Base-by-base conservation (phyloP, 2,329 filamentous ascomycete species). In the Fusarium sp. region DNA sequence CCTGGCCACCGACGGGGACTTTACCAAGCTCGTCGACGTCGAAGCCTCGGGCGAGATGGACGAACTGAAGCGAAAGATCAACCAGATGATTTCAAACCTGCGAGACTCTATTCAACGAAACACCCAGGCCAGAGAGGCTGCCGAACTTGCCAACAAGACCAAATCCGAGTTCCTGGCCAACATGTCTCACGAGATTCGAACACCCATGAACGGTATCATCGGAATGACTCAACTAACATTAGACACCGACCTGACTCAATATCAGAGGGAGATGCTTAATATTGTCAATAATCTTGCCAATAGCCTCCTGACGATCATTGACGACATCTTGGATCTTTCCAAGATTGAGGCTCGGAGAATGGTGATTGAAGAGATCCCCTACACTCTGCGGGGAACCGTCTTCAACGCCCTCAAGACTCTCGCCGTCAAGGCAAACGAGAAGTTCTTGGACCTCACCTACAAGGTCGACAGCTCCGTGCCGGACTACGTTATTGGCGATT, bases 21-120 rank as follows among this genome's bases (percentile, higher is more conserved):
- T 98, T 83, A 97, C 95, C 27, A 97, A 98, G 82, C 91, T 97
- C 67, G 96, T 99, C 82, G 97, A 97, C 57, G 96, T 99, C 20
- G 95, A 98, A 83, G 97, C 97, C 23, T 98, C 96, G 14, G 97
- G 97, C 74, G 97, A 99, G 84, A 98, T 99, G 97, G 97, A 98
- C 84, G 96, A 98, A 83, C 88, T 99, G 78, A 99, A 99, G 85
- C 92, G 95, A 79, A 98, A 98, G 88, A 98, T 99, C 89, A 99
- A 98, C 82, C 94, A 97, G 86, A 99, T 99, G 97, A 95, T 98
- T 63, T 97, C 94, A 81, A 98, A 97, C 81, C 86, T 99, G 72
- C 89, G 96, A 77, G 97, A 98, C 84, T 97, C 94, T 88, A 98
- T 99, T 77, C 95, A 98, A 83, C 92, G 95, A 82, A 99, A 98